Conservation (phyloP, 371 early-diverging fungal species). For the Vairimorpha apis region DNA sequence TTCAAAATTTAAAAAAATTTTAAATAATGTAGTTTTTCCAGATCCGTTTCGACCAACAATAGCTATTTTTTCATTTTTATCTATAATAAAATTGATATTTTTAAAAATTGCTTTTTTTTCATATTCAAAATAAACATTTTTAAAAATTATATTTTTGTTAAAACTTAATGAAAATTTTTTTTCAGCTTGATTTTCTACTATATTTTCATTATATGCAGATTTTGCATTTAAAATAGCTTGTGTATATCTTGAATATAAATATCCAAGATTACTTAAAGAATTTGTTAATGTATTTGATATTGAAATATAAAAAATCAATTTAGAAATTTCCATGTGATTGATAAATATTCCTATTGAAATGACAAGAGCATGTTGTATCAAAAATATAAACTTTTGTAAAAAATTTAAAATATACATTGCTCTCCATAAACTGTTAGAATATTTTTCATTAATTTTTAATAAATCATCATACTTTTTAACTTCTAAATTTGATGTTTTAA, state of each 20-base stretch:
- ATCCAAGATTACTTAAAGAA: constrained; percentile 53
- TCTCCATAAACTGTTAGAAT: constrained; percentile 34
- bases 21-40: constrained; percentile 90
- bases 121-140: constrained; percentile 18
- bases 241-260: constrained; percentile 54
- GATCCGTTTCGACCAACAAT: constrained; percentile 96
- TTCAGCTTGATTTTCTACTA: neutral
- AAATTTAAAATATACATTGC: constrained; percentile 57
- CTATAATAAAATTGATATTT: constrained; percentile 69
- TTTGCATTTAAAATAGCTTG: constrained; percentile 40
- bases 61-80: constrained; percentile 64
- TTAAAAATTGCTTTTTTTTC: constrained; percentile 66
- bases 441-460: constrained; percentile 30
- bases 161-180: neutral
- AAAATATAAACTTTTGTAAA: constrained; percentile 48
- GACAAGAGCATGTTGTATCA: constrained; percentile 20
- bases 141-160: constrained; percentile 28
- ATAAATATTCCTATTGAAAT: constrained; percentile 33
- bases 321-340: constrained; percentile 24
- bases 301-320: constrained; percentile 41
- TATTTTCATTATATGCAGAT: neutral
- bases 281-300: constrained; percentile 29
- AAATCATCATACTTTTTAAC: constrained; percentile 37
- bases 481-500: constrained; percentile 49
- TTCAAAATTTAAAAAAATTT: constrained; percentile 48